Conservation (phyloP, 805 yeast species). For the Sugiyamaella valdiviana region DNA sequence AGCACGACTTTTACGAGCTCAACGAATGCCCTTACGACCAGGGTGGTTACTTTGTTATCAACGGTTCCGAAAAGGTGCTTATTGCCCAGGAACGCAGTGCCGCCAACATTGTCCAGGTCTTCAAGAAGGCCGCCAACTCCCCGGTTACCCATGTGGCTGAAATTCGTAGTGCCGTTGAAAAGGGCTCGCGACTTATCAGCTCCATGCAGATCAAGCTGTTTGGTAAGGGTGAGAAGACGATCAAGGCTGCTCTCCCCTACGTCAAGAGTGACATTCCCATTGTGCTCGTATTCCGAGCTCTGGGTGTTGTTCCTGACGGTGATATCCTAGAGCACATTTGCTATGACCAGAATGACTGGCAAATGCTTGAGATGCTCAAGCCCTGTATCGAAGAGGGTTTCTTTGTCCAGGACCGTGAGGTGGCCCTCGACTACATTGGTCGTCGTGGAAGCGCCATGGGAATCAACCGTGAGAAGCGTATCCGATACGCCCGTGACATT, state of each 20-base stretch:
- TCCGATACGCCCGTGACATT: slow-evolving; percentile 95
- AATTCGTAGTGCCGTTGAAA: slow-evolving; percentile 92
- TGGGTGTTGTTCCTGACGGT: slow-evolving; percentile 98
- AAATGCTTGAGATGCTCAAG: slow-evolving; percentile 97
- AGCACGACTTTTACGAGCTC: slow-evolving; percentile 87
- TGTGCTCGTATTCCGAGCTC: slow-evolving; percentile 93
- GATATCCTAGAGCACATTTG: slow-evolving; percentile 97
- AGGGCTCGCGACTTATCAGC: slow-evolving; percentile 91
- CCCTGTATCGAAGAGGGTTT: slow-evolving; percentile 99
- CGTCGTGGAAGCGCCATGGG: slow-evolving; percentile 97
- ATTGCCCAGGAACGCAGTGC: slow-evolving; percentile 99
- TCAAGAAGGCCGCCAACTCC: slow-evolving; percentile 94
- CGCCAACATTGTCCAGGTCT: slow-evolving; percentile 97
- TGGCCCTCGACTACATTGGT: slow-evolving; percentile 95
- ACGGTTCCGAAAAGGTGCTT: slow-evolving; percentile 96
- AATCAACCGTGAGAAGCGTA: slow-evolving; percentile 94
- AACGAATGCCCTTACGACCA: slow-evolving; percentile 99
- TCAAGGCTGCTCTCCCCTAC: slow-evolving; percentile 93
- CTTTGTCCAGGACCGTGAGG: slow-evolving; percentile 95
- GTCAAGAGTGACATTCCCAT: slow-evolving; percentile 96
- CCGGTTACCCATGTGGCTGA: slow-evolving; percentile 96
- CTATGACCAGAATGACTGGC: slow-evolving; percentile 98
- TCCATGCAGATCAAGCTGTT: slow-evolving; percentile 90
- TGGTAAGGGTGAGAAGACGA: slow-evolving; percentile 78
- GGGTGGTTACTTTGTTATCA: slow-evolving; percentile 98